Evolutionary conservation across 306 rosid species (phyloP), one percentile per base, ranked within the genome.

Genomic region (Datisca glomerata): DNA sequence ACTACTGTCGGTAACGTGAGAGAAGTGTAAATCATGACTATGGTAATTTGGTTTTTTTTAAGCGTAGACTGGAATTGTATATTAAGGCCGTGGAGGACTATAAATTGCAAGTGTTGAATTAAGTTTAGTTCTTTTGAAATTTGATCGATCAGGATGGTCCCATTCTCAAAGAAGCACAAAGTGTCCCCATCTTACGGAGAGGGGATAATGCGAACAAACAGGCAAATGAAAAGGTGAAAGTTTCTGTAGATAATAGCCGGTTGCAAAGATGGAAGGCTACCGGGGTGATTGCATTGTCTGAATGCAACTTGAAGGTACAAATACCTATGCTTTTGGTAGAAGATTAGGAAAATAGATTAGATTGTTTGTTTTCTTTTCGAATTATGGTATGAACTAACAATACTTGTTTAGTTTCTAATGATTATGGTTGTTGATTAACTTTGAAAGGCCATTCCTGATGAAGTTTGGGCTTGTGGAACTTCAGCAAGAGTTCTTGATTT

Each of bases 251-350:
- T 46, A 77, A 65, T 55, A 65, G 36, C 55, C 63, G 85, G 56
- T 43, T 41, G 52, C 77, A 74, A 24, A 65, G 75, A 42, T 89
- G 94, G 86, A 70, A 73, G 59, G 69, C 47, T 33, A 76, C 86
- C 10, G 84, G 93, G 48, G 83, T 89, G 65, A 46, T 89, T 46
- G 83, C 86, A 33, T 52, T 89, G 65, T 65, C 86, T 56, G 93
- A 83, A 51, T 60, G 76, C 74, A 79, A 66, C 55, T 77, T 89
- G 77, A 80, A 77, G 91, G 97, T 87, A 67, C 37, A 18, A 22
- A 22, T 19, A 20, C 28, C 21, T 44, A 13, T 4, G n/a, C 38
- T 22, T 22, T 21, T 19, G 33, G 12, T 16, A 29, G 37, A 27
- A 45, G 27, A 44, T n/a, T 15, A 7, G n/a, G n/a, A n/a, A n/a